Evolutionary conservation across 1,284 basidiomycete genomes (phyloP), one percentile per base, ranked within the genome.

Genomic region (Apiotrichum montevideense): DNA sequence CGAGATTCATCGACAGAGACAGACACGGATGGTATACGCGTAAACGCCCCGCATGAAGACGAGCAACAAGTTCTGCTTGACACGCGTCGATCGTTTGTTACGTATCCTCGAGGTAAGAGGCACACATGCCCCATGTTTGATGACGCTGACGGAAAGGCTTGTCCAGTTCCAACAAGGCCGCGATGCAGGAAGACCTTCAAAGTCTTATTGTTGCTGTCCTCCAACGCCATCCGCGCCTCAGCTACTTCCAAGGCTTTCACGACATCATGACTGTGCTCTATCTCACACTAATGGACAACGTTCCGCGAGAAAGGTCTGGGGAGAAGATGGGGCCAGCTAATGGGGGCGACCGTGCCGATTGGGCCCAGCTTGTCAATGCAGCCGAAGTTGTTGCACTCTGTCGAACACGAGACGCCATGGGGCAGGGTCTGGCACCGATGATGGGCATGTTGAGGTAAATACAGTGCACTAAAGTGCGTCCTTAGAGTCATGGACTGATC

Each of bases 191-290:
- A n/a, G 80, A 84, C 49, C 77, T 93, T 21, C 81, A 89, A 67
- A 77, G 79, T n/a, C 80, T 93, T n/a, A 82, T 93, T 55, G 82
- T 88, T 1, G 79, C 83, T 2, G 72, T 93, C 2, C 87, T 96
- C 65, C 82, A 88, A 32, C 83, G 81, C 66, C 82, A 87, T 57
- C 85, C 85, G 6, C 81, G 79, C 41, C 77, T 97, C 41, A 83
- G 81, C 69, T 97, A 96, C 75, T 97, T 93, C 66, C 91, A 95
- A 77, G 93, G 93, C 43, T 95, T 90, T 71, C 93, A 97, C 71
- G 93, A 96, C 70, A 90, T 97, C 47, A 80, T 91, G 35, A 87
- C 89, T 0, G 89, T 96, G 10, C 63, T 96, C 0, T 87, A 88
- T 64, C 80, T 96, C 34, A 93, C 91, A 0, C 79, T 93, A 6